phyloP scores from a whole-genome alignment of 1,284 basidiomycete genomes.

The Cerioporus squamosus region DNA sequence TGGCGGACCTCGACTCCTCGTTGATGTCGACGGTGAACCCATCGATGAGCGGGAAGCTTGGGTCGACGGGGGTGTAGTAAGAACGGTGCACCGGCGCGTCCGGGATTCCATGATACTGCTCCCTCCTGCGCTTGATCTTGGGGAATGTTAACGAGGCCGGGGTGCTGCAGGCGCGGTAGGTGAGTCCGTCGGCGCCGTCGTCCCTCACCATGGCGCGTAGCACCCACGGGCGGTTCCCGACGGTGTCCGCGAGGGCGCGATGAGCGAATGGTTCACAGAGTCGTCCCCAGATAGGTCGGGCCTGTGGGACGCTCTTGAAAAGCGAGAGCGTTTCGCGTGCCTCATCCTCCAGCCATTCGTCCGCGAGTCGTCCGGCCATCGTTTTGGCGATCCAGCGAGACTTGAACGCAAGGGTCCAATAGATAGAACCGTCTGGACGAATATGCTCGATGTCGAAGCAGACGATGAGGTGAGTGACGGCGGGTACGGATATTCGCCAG shows the following conservation, averaged over 20 bases:
- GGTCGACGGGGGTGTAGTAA: not conserved
- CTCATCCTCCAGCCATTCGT: not conserved
- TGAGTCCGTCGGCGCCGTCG: not conserved
- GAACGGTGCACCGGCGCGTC: not conserved
- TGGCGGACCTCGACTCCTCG: not conserved
- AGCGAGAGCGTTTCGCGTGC: not conserved
- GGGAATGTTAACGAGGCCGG: not conserved
- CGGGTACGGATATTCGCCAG: not conserved
- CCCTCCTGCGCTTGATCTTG: not conserved
- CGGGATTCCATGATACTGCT: not conserved
- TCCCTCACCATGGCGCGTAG: not conserved
- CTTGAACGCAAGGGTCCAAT: not conserved
- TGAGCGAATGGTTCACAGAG: no score
- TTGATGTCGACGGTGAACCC: not conserved
- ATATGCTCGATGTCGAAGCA: not conserved
- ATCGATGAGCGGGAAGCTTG: not conserved
- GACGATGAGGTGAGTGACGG: no score
- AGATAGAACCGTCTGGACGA: not conserved
- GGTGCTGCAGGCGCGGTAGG: not conserved
- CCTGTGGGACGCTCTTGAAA: no score
- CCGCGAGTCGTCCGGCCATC: not conserved
- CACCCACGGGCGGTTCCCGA: not conserved
- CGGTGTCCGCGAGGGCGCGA: no score
- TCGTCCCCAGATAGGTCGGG: no score
- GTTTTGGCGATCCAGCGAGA: not conserved